Conservation (phyloP, 371 early-diverging fungal genomes). For the Mucor irregularis region DNA sequence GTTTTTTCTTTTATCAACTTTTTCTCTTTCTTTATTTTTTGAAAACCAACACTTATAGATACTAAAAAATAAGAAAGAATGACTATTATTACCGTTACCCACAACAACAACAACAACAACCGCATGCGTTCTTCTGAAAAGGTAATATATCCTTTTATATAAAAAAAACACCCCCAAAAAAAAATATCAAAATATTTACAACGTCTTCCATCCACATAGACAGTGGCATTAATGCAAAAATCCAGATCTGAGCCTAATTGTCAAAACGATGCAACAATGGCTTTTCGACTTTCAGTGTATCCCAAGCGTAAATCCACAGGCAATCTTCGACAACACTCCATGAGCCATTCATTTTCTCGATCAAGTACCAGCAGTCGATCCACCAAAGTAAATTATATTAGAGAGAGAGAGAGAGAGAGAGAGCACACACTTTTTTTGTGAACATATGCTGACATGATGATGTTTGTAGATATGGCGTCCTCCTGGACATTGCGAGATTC, state of each 20-base stretch:
- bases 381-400: slow-evolving; percentile 12
- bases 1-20: background rate
- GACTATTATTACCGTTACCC: slow-evolving; percentile 20
- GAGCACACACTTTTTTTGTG: background rate
- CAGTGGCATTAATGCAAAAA: slow-evolving; percentile 41
- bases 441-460: background rate
- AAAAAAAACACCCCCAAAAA: background rate
- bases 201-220: slow-evolving; percentile 7
- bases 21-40: background rate
- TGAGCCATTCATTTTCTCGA: no score
- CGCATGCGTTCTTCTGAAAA: slow-evolving; percentile 20
- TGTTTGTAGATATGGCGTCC: slow-evolving; percentile 39
- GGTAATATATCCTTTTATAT: slow-evolving; percentile 8
- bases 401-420: no score
- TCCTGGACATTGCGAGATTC: slow-evolving; percentile 51
- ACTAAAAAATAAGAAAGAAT: slow-evolving; percentile 9
- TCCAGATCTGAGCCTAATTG: slow-evolving; percentile 47
- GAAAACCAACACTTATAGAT: background rate
- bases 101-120: slow-evolving; percentile 2
- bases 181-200: background rate
- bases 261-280: slow-evolving; percentile 21
- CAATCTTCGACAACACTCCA: slow-evolving; percentile 31
- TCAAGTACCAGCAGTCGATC: slow-evolving; percentile 5
- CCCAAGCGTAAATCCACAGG: slow-evolving; percentile 55
- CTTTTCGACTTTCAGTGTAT: slow-evolving; percentile 21